Evolutionary conservation across 805 yeast species (phyloP).

Genomic region (Osmozyma mogii): DNA sequence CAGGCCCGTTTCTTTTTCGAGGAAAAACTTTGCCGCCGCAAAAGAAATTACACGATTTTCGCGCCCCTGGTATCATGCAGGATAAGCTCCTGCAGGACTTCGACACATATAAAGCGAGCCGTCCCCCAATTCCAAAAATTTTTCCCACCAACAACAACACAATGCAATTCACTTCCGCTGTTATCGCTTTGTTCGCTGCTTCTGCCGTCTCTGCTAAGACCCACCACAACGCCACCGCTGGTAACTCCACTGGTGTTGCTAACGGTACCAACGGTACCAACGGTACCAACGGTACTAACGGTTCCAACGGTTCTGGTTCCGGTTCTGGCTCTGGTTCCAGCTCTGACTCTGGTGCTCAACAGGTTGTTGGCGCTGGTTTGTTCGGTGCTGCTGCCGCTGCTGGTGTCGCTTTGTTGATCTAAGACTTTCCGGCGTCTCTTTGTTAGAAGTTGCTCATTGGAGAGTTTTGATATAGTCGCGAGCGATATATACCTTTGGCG

Average conservation of each 20-base stretch:
- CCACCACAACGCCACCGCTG: slow-evolving; percentile 22
- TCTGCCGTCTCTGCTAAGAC: slow-evolving; percentile 31
- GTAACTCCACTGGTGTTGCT: slow-evolving; percentile 18
- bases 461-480: no score
- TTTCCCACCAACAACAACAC: slow-evolving; percentile 1
- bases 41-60: no score
- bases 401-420: slow-evolving; percentile 33
- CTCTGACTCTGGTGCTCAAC: slow-evolving; percentile 24
- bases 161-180: slow-evolving; percentile 34
- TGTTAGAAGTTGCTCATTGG: no score
- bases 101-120: no score
- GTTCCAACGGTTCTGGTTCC: slow-evolving; percentile 9
- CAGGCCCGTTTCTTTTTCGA: no score
- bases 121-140: no score
- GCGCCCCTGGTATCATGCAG: no score
- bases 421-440: no score
- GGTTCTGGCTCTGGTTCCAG: slow-evolving; percentile 14
- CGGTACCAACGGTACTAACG: slow-evolving; percentile 18
- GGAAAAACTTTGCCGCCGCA: no score
- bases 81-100: no score
- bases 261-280: slow-evolving; percentile 9
- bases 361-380: slow-evolving; percentile 26
- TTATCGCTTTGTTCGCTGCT: slow-evolving; percentile 31
- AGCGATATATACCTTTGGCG: no score
- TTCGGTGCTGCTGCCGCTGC: slow-evolving; percentile 23